These are phyloP conservation scores for Gonapodya prolifera DNA, from an alignment of 192 early-diverging fungal species.

Conservation along the genomic window DNA sequence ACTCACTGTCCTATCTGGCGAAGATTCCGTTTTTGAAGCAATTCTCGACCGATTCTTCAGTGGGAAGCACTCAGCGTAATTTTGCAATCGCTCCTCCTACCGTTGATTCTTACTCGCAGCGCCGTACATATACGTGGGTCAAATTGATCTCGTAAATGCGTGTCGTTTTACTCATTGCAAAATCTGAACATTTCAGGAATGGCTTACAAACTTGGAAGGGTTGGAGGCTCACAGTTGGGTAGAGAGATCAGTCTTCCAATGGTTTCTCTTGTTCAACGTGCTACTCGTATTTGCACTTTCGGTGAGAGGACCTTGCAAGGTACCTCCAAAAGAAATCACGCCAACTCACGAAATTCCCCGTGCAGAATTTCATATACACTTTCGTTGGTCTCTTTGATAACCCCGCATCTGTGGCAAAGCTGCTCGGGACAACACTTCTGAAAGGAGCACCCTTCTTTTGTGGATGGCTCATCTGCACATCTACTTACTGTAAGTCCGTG, in stretches of 20 bases:
- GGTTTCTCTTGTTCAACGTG: slow-evolving; percentile 37
- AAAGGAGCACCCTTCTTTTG: slow-evolving; percentile 32
- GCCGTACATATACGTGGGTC: too few species aligned
- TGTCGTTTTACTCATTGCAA: too few species aligned
- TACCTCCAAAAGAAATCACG: too few species aligned
- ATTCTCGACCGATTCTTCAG: background rate
- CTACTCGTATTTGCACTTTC: slow-evolving; percentile 32
- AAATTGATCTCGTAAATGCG: too few species aligned
- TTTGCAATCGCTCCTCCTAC: slow-evolving; percentile 21
- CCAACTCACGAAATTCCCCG: too few species aligned
- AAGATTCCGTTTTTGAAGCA: background rate
- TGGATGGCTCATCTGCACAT: slow-evolving; percentile 7
- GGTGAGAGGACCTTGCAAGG: too few species aligned
- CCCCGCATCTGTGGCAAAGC: slow-evolving; percentile 19
- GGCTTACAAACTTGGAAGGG: slow-evolving; percentile 19
- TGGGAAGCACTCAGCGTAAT: slow-evolving; percentile 11
- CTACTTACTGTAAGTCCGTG: background rate
- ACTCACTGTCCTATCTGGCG: background rate
- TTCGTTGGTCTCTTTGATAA: slow-evolving; percentile 13
- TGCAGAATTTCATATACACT: too few species aligned
- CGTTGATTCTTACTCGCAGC: slow-evolving; percentile 24
- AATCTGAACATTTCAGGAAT: too few species aligned
- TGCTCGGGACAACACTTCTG: slow-evolving; percentile 20
- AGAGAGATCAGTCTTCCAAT: slow-evolving; percentile 10
- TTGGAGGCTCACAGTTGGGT: slow-evolving; percentile 16